A percentile compares a stretch with the other conserved stretches of the same genome.
Conservation (phyloP, 2,329 filamentous ascomycete genomes). For the Calonectria henricotiae region DNA sequence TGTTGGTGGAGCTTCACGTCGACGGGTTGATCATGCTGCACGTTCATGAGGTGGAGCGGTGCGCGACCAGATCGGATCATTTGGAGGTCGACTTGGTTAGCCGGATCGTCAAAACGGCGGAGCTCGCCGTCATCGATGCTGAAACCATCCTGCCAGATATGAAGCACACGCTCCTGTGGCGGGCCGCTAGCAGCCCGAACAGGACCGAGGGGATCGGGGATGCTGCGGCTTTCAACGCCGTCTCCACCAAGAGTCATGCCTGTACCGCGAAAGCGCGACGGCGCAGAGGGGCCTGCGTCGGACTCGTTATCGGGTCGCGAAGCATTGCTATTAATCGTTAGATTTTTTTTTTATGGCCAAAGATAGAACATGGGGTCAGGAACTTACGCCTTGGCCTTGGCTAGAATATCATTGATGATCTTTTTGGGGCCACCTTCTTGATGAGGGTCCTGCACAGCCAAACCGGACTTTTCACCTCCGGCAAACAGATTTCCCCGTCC, state of each 20-base stretch:
- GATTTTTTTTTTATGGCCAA: background rate
- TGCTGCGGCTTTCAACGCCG: slow-evolving; percentile 77
- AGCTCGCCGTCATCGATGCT: slow-evolving; percentile 88
- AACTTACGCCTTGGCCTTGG: slow-evolving; percentile 75
- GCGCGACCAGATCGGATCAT: slow-evolving; percentile 86
- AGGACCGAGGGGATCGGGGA: slow-evolving; percentile 73
- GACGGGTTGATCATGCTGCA: slow-evolving; percentile 81
- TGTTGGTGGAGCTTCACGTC: slow-evolving; percentile 86
- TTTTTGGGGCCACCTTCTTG: slow-evolving; percentile 68
- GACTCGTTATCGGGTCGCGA: slow-evolving; percentile 68
- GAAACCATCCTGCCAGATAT: slow-evolving; percentile 89
- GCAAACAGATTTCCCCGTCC: slow-evolving; percentile 81
- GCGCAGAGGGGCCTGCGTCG: slow-evolving; percentile 68
- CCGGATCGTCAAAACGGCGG: slow-evolving; percentile 84
- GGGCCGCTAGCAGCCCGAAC: slow-evolving; percentile 56
- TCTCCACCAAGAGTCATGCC: slow-evolving; percentile 87
- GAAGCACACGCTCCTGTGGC: slow-evolving; percentile 79
- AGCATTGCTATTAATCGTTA: slow-evolving; percentile 69
- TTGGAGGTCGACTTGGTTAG: slow-evolving; percentile 79
- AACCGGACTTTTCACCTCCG: slow-evolving; percentile 86
- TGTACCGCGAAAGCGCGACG: slow-evolving; percentile 76
- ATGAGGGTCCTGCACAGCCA: slow-evolving; percentile 77
- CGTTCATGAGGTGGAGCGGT: slow-evolving; percentile 84
- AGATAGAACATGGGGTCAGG: background rate
- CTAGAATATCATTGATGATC: slow-evolving; percentile 76